Evolutionary conservation across 805 yeast species (phyloP).

Genomic region (Yarrowia bubula): DNA sequence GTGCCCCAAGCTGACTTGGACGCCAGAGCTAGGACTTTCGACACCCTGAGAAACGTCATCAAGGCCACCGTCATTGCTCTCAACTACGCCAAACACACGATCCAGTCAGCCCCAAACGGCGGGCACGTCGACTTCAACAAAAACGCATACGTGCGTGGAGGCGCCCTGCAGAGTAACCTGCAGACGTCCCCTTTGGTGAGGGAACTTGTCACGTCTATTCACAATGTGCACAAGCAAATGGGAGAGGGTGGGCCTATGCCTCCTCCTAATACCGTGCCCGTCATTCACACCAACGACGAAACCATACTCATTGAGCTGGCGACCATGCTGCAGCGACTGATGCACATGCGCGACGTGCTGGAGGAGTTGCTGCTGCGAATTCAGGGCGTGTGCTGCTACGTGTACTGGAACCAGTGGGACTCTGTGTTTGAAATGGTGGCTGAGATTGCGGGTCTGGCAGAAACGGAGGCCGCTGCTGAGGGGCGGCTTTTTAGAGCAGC

Average conservation of each 20-base stretch:
- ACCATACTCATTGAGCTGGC: constrained; percentile 13
- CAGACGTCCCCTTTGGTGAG: constrained; percentile 11
- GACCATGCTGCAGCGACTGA: constrained; percentile 7
- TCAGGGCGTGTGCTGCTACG: constrained; percentile 38
- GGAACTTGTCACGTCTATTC: constrained; percentile 8
- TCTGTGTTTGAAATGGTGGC: constrained; percentile 36
- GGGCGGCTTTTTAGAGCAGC: constrained; percentile 38
- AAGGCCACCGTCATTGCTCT: constrained; percentile 24
- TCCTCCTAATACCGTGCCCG: constrained; percentile 18
- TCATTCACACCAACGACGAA: constrained; percentile 5
- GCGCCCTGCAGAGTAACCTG: not conserved
- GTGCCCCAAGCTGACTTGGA: constrained; percentile 37
- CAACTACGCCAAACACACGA: constrained; percentile 22
- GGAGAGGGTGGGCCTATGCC: constrained; percentile 8
- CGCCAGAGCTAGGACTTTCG: constrained; percentile 30
- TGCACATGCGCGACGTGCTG: constrained; percentile 31
- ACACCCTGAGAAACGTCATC: constrained; percentile 19
- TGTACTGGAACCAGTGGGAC: constrained; percentile 41
- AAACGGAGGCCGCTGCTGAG: constrained; percentile 33
- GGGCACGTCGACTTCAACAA: constrained; percentile 14
- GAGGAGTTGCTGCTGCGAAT: constrained; percentile 35
- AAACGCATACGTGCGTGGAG: not conserved
- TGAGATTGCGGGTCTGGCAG: constrained; percentile 34
- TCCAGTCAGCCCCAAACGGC: not conserved
- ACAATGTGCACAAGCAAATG: constrained; percentile 12